Percentiles rank a stretch among this genome's conserved stretches.
Evolutionary conservation across 2,329 filamentous ascomycete genomes (phyloP).

Genomic region (Colletotrichum noveboracense): DNA sequence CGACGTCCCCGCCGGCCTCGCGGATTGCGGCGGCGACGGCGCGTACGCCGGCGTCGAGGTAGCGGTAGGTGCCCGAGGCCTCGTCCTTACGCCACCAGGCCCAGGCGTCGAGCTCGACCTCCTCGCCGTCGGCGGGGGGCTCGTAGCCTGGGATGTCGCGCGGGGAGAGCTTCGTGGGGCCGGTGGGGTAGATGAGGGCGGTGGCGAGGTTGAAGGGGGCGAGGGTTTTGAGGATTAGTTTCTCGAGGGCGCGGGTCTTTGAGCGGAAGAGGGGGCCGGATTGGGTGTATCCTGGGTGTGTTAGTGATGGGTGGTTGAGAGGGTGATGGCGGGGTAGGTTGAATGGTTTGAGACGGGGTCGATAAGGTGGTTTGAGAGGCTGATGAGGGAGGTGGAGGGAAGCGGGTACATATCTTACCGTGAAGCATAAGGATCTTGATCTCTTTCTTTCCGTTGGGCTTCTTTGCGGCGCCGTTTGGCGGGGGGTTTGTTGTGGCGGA

Average conservation of each 20-base stretch:
- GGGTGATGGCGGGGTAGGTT: background rate
- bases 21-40: conserved; percentile 66
- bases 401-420: conserved; percentile 44
- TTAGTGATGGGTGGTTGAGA: background rate
- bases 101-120: conserved; percentile 69
- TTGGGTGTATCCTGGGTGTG: conserved; percentile 78
- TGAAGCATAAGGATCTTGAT: conserved; percentile 81
- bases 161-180: conserved; percentile 65
- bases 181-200: conserved; percentile 72
- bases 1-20: conserved; percentile 71
- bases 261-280: conserved; percentile 83
- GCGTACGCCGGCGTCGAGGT: conserved; percentile 71
- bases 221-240: conserved; percentile 78
- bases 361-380: background rate
- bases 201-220: conserved; percentile 58
- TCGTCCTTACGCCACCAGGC: conserved; percentile 83
- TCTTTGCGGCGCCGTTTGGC: conserved; percentile 28
- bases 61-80: conserved; percentile 66
- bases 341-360: background rate
- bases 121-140: conserved; percentile 31
- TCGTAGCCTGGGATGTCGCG: conserved; percentile 74
- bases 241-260: conserved; percentile 88
- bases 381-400: background rate
- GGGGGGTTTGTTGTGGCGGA: background rate
- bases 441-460: conserved; percentile 48